Conservation (phyloP, 768 basidiomycete genomes). For the Fibroporia radiculosa region DNA sequence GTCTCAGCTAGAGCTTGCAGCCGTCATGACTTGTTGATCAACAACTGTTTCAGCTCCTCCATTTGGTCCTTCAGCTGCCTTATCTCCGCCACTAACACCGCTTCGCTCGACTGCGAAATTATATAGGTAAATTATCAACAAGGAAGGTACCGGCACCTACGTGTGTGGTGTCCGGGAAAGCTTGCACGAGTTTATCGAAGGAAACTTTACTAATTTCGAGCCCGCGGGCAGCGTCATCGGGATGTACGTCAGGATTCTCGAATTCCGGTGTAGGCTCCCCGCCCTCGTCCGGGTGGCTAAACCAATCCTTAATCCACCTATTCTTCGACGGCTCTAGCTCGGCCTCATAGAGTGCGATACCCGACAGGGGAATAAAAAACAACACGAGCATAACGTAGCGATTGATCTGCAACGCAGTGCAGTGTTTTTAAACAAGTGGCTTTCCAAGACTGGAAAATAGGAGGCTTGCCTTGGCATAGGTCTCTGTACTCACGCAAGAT, state of each 20-base stretch:
- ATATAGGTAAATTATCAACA: not conserved
- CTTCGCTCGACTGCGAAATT: slow-evolving; percentile 55
- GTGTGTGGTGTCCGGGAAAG: slow-evolving; percentile 65
- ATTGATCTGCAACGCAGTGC: slow-evolving; percentile 46
- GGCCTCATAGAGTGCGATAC: slow-evolving; percentile 75
- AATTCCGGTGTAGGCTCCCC: slow-evolving; percentile 43
- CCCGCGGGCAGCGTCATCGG: slow-evolving; percentile 43
- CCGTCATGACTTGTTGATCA: slow-evolving; percentile 9
- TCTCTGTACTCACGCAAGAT: slow-evolving; percentile 35
- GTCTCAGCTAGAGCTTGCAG: no score
- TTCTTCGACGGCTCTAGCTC: slow-evolving; percentile 39
- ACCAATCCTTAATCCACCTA: slow-evolving; percentile 64
- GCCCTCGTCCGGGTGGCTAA: slow-evolving; percentile 51
- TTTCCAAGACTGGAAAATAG: not conserved
- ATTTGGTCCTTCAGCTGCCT: slow-evolving; percentile 40
- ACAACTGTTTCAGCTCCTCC: slow-evolving; percentile 27
- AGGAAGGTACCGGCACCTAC: slow-evolving; percentile 32
- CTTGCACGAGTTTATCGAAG: slow-evolving; percentile 61
- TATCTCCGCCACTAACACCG: slow-evolving; percentile 59
- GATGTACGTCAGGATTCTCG: slow-evolving; percentile 55
- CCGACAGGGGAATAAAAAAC: slow-evolving; percentile 74
- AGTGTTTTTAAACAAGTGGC: not conserved
- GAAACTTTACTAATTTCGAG: slow-evolving; percentile 62
- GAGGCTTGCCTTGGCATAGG: slow-evolving; percentile 49
- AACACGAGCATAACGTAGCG: slow-evolving; percentile 66